Conservation (phyloP, 2,329 filamentous ascomycete genomes). For the Colletotrichum lindemuthianum region DNA sequence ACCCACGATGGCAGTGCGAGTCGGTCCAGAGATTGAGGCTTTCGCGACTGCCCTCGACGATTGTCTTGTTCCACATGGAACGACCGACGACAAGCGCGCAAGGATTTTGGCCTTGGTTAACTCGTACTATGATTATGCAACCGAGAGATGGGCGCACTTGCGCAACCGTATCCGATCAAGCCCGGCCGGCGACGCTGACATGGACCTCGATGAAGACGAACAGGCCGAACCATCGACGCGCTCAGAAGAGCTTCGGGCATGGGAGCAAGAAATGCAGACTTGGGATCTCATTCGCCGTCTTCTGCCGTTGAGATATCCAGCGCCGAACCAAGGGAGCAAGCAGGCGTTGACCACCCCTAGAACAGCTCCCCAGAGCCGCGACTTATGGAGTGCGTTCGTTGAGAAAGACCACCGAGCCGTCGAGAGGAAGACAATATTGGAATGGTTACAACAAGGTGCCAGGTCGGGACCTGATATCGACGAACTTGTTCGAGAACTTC, state of each 20-base stretch:
- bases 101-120: slow-evolving; percentile 76
- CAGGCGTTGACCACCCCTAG: neutral
- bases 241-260: slow-evolving; percentile 59
- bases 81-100: slow-evolving; percentile 65
- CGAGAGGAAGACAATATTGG: slow-evolving; percentile 82
- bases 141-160: slow-evolving; percentile 54
- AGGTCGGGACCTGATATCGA: slow-evolving; percentile 77
- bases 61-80: slow-evolving; percentile 66
- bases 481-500: slow-evolving; percentile 78
- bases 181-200: slow-evolving; percentile 53
- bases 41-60: slow-evolving; percentile 87
- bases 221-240: slow-evolving; percentile 50
- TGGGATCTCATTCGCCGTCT: slow-evolving; percentile 87
- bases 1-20: slow-evolving; percentile 18
- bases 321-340: slow-evolving; percentile 28
- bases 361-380: neutral
- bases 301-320: slow-evolving; percentile 74
- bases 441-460: slow-evolving; percentile 86
- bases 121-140: slow-evolving; percentile 69
- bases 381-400: slow-evolving; percentile 69
- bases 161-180: slow-evolving; percentile 49
- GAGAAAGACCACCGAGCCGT: slow-evolving; percentile 76
- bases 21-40: slow-evolving; percentile 81
- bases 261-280: slow-evolving; percentile 87
- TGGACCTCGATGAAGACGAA: slow-evolving; percentile 66